Evolutionary conservation across 176 grass and related monocot genomes (phyloP), one percentile per base, ranked within the genome.

Genomic region (Puya raimondii): DNA sequence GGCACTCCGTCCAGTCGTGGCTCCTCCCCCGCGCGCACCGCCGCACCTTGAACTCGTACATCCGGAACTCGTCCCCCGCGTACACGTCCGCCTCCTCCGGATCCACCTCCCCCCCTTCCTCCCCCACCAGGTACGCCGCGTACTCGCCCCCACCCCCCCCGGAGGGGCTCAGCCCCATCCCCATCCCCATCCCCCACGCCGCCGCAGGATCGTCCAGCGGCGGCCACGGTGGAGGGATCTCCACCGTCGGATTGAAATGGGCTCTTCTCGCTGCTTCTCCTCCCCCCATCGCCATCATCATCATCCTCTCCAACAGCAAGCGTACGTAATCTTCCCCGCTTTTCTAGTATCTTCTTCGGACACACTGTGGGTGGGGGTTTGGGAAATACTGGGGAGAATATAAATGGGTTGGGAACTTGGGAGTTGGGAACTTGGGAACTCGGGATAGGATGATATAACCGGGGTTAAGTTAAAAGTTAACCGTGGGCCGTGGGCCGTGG

Each of bases 11-110:
- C 79, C 81, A 82, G 23, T 91, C 79, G n/a, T 88, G 91, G 18
- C 52, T 57, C 11, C 16, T 4, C 0, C 25, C 64, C 15, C 59
- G 76, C 3, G 53, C 61, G 80, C 85, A 96, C 21, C 48, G 64
- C 2, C 69, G 80, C 47, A 91, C 85, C 78, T 96, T 96, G 66
- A 79, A 96, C n/a, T 76, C 69, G 49, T 76, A 74, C 56, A 96
- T 70, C 80, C 85, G 82, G 74, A 96, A 96, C 0, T 83, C 78
- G 2, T 82, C 83, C n/a, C 5, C 7, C 33, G 33, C 33, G 33
- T 42, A 42, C 33, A 42, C 33, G 33, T 42, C 33, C 33, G 33
- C 33, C 33, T 42, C 33, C 33, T 42, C 33, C 33, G 4, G 33
- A 42, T 0, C 25, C 25, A 7, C 33, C 33, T 6, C 33, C 33